Percentiles rank a stretch among this genome's conserved stretches.
Conservation (phyloP, 2,329 filamentous ascomycete species). For the Penicillium sp. region DNA sequence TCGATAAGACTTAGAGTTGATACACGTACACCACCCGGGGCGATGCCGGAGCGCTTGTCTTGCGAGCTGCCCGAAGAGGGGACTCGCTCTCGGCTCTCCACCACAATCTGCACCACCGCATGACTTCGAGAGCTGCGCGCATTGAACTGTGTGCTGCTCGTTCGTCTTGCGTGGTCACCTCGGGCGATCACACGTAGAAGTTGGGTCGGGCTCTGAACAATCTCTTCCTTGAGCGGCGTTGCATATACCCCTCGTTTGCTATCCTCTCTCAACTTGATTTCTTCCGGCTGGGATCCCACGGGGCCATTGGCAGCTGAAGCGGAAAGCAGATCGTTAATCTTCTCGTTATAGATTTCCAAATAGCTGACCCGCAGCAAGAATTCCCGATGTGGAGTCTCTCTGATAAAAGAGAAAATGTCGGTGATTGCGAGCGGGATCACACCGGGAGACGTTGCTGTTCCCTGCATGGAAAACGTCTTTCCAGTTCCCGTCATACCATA, state of each 20-base stretch:
- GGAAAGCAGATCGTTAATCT: constrained; percentile 87
- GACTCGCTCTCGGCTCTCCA: constrained; percentile 88
- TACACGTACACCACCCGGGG: constrained; percentile 87
- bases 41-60: constrained; percentile 67
- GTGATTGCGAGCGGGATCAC: constrained; percentile 97
- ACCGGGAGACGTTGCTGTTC: constrained; percentile 89
- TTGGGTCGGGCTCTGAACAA: constrained; percentile 96
- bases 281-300: constrained; percentile 67
- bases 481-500: constrained; percentile 99
- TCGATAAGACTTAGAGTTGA: constrained; percentile 95
- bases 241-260: constrained; percentile 96
- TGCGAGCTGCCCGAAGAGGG: constrained; percentile 56
- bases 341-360: constrained; percentile 98
- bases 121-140: constrained; percentile 95
- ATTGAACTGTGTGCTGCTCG: constrained; percentile 96
- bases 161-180: constrained; percentile 85
- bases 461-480: constrained; percentile 99
- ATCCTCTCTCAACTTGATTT: constrained; percentile 96
- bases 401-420: constrained; percentile 98
- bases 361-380: constrained; percentile 96
- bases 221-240: constrained; percentile 93
- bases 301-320: constrained; percentile 61
- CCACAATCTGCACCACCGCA: constrained; percentile 96
- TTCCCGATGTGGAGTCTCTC: constrained; percentile 90
- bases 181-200: constrained; percentile 90